Conservation (phyloP, 2,329 filamentous ascomycete genomes). For the Fusarium annulatum region DNA sequence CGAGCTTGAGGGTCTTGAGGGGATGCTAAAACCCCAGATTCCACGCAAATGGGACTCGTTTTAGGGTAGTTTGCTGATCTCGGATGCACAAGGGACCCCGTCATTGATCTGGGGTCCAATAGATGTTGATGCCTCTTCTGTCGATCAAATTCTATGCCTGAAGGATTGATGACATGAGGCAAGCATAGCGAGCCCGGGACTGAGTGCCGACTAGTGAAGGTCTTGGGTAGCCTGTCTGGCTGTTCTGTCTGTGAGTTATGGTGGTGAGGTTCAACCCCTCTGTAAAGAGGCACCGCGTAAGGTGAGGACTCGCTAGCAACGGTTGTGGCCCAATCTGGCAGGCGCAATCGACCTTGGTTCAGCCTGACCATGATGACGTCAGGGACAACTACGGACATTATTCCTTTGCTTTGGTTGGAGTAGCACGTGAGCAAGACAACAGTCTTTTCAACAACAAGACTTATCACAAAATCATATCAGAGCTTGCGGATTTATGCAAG, state of each 20-base stretch:
- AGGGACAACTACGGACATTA: background rate
- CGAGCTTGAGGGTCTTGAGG: background rate
- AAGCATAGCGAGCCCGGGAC: background rate
- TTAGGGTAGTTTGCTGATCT: slow-evolving; percentile 20
- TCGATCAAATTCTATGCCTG: background rate
- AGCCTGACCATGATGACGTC: slow-evolving; percentile 26
- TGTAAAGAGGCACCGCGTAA: background rate
- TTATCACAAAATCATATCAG: background rate
- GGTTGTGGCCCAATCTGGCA: slow-evolving; percentile 20
- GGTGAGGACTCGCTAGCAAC: background rate
- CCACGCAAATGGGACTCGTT: slow-evolving; percentile 10
- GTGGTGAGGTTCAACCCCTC: background rate
- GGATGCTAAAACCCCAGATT: slow-evolving; percentile 22
- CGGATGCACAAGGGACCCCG: slow-evolving; percentile 7
- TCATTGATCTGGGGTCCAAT: slow-evolving; percentile 7
- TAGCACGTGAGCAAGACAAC: background rate
- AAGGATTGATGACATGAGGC: background rate
- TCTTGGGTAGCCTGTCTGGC: background rate
- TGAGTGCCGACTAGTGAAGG: background rate
- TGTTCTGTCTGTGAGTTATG: background rate
- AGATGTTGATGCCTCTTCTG: background rate
- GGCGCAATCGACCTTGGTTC: slow-evolving; percentile 8
- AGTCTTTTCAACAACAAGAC: background rate
- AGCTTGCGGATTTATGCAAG: background rate
- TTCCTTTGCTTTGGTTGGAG: background rate